Evolutionary conservation across 2,329 filamentous ascomycete species (phyloP).

Genomic region (Knufia petricola): DNA sequence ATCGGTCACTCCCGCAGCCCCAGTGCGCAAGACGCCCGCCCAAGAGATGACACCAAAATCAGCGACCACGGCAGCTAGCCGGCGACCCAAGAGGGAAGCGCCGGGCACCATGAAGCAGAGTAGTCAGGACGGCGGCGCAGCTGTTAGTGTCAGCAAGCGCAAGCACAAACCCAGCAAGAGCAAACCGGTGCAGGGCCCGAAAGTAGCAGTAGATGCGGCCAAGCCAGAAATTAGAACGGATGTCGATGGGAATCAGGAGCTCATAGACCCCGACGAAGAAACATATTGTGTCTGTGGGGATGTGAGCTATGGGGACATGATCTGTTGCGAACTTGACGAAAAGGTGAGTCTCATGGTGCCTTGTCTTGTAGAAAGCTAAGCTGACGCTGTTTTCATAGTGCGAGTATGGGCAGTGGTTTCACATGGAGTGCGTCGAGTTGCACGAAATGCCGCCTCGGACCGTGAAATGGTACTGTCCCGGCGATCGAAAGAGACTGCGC

Average conservation of each 20-base stretch:
- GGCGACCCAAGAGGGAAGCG: slow-evolving; percentile 49
- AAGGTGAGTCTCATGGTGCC: slow-evolving; percentile 27
- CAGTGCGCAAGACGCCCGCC: slow-evolving; percentile 28
- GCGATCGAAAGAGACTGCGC: slow-evolving; percentile 45
- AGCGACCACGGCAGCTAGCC: slow-evolving; percentile 28
- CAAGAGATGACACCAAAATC: slow-evolving; percentile 34
- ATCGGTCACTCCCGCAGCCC: slow-evolving; percentile 17
- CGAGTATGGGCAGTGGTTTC: slow-evolving; percentile 56
- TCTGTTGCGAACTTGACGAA: slow-evolving; percentile 54
- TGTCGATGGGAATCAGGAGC: slow-evolving; percentile 39
- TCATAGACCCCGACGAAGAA: slow-evolving; percentile 53
- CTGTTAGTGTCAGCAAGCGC: slow-evolving; percentile 51
- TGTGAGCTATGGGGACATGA: slow-evolving; percentile 57
- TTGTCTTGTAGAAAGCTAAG: not conserved
- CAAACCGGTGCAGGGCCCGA: slow-evolving; percentile 27
- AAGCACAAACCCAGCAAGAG: slow-evolving; percentile 44
- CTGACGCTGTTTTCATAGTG: slow-evolving; percentile 35
- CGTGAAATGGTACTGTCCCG: slow-evolving; percentile 57
- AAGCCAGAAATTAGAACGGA: slow-evolving; percentile 34
- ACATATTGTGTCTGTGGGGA: slow-evolving; percentile 57
- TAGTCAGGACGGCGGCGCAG: slow-evolving; percentile 50
- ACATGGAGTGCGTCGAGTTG: slow-evolving; percentile 51
- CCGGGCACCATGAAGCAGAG: slow-evolving; percentile 48
- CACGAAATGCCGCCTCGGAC: slow-evolving; percentile 50
- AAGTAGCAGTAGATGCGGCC: slow-evolving; percentile 17